Evolutionary conservation across 2,329 filamentous ascomycete genomes (phyloP).

Genomic region (Cordyceps fumosorosea): DNA sequence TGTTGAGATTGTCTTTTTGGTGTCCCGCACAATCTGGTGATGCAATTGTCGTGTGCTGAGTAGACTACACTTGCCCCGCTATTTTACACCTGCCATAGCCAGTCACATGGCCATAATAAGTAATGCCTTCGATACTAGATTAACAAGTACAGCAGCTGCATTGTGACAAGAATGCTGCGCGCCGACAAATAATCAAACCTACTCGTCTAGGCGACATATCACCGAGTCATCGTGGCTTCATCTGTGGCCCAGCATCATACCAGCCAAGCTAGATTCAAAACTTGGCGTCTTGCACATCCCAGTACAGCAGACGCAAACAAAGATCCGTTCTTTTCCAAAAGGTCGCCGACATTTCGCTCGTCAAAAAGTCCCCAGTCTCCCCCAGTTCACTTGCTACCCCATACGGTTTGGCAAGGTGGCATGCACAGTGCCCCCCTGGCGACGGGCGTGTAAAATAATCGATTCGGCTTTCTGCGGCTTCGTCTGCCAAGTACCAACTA

Average conservation of each 20-base stretch:
- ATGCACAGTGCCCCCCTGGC: neutral
- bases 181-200: too few species aligned
- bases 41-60: conserved; percentile 3
- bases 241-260: neutral
- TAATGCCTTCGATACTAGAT: conserved; percentile 1
- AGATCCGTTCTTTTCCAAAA: neutral
- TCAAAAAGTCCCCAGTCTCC: neutral
- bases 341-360: neutral
- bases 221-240: neutral
- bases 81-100: neutral
- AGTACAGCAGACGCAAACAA: neutral
- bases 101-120: conserved; percentile 4
- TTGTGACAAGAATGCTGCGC: neutral
- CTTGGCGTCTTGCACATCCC: neutral
- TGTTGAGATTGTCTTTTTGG: neutral
- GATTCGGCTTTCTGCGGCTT: neutral
- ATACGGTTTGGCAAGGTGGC: neutral
- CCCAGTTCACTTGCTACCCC: neutral
- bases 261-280: neutral
- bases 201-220: neutral
- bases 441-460: too few species aligned
- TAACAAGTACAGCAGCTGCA: neutral
- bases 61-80: neutral
- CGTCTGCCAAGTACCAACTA: neutral
- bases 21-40: neutral